Evolutionary conservation across 495 filamentous ascomycete genomes (phyloP), one percentile per base, ranked within the genome.

Genomic region (Margaritispora aquatica): DNA sequence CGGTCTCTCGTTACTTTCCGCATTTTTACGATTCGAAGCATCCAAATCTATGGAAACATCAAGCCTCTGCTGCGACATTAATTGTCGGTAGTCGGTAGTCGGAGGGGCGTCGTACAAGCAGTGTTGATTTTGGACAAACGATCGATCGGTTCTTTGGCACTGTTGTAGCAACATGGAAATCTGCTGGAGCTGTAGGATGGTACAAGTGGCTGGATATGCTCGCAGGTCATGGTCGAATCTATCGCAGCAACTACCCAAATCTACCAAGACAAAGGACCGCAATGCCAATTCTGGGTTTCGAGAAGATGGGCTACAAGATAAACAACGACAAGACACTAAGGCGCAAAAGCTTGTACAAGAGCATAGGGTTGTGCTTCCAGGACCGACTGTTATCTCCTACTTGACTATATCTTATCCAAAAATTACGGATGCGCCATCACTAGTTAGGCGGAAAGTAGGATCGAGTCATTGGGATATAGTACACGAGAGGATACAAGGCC

Each of bases 401-500:
- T 48, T 58, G 15, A 58, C 27, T 1, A 51, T 48, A 38, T 36
- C 55, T 0, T 47, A 61, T 23, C 64, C 64, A 11, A 61, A 61
- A 48, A 64, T 63, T 19, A 64, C 64, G 24, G 51, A 54, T 31
- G 50, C 51, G 8, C 61, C 63, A 9, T 8, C 41, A 13, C 21
- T 63, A 22, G 54, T 58, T 21, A 62, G 29, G 47, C 50, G 64
- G 34, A 63, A 62, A 46, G n/a, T 62, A 7, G 64, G 64, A 2
- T 61, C 57, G 29, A 61, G 36, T 57, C 52, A 57, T 26, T 63
- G 61, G 61, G 58, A 67, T 52, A 23, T 47, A n/a, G 54, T 67
- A 52, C 61, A 63, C 47, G 61, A 67, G 19, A 55, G 47, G 19
- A 62, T 67, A 34, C 61, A 67, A 63, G 61, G 50, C 10, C 58